Evolutionary conservation across 1,284 basidiomycete genomes (phyloP).

Genomic region (Ganoderma boninense): DNA sequence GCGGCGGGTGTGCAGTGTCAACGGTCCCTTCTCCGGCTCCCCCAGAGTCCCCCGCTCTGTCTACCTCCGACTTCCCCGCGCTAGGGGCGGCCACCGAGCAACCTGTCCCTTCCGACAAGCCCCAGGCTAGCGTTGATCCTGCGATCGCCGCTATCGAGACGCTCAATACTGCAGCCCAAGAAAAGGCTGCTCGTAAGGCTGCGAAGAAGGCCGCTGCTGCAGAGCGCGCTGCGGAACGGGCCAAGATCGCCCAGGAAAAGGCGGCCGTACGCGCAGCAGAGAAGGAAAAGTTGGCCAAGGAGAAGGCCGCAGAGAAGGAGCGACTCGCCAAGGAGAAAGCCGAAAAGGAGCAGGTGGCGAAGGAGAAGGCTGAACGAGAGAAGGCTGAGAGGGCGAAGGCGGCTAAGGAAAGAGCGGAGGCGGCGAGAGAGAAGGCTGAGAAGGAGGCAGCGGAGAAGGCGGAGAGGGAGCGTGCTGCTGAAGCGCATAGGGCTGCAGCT

Average conservation of each 20-base stretch:
- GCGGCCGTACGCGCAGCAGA: slow-evolving; percentile 58
- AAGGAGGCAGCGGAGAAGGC: slow-evolving; percentile 39
- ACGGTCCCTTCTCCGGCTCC: slow-evolving; percentile 56
- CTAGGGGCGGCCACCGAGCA: slow-evolving; percentile 44
- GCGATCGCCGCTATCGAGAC: slow-evolving; percentile 24
- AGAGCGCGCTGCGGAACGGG: slow-evolving; percentile 66
- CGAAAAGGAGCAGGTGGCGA: slow-evolving; percentile 49
- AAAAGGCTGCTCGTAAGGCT: slow-evolving; percentile 55
- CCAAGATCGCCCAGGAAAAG: slow-evolving; percentile 61
- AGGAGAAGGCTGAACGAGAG: slow-evolving; percentile 50
- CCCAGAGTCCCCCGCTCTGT: slow-evolving; percentile 53
- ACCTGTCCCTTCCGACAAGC: slow-evolving; percentile 39
- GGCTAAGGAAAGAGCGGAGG: slow-evolving; percentile 48
- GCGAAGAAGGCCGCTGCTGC: slow-evolving; percentile 69
- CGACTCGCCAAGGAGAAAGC: slow-evolving; percentile 53
- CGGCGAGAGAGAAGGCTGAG: slow-evolving; percentile 47
- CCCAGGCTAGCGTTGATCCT: slow-evolving; percentile 36
- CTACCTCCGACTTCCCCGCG: slow-evolving; percentile 77
- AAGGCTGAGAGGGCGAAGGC: slow-evolving; percentile 49
- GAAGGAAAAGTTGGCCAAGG: slow-evolving; percentile 52
- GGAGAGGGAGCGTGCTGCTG: slow-evolving; percentile 45
- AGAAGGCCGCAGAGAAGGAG: slow-evolving; percentile 59
- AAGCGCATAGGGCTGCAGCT: slow-evolving; percentile 43
- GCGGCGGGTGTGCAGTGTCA: slow-evolving; percentile 48
- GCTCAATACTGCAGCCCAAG: slow-evolving; percentile 51